Conservation (phyloP, 148 eudicot genomes). For the Fagopyrum homotropicum region DNA sequence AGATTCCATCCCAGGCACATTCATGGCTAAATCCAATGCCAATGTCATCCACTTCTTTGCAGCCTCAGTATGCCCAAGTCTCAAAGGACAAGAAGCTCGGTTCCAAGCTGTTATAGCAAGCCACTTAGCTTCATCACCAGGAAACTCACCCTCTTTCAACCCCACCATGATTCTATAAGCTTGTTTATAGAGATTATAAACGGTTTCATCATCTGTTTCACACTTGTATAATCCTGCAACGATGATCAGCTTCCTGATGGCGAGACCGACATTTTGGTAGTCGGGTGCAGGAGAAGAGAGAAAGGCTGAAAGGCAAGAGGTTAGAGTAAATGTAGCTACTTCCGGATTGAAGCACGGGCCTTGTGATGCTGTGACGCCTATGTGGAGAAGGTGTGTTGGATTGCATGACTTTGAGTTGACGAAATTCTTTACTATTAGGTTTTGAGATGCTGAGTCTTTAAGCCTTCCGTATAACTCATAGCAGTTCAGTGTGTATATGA, state of each 20-base stretch:
- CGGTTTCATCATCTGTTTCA: constrained; percentile 58
- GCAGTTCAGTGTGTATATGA: constrained; percentile 54
- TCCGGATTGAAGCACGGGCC: constrained; percentile 64
- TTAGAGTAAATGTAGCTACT: constrained; percentile 62
- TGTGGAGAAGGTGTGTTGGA: constrained; percentile 63
- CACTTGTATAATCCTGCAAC: constrained; percentile 44
- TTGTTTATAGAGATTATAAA: constrained; percentile 62
- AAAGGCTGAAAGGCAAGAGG: constrained; percentile 53
- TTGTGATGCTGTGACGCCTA: constrained; percentile 69
- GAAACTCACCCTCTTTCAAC: constrained; percentile 78
- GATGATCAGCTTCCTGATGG: constrained; percentile 57
- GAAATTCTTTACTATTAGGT: constrained; percentile 49
- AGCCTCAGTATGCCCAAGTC: constrained; percentile 54
- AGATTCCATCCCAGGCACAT: constrained; percentile 69
- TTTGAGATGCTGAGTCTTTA: constrained; percentile 44
- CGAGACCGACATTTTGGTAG: constrained; percentile 54
- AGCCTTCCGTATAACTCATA: constrained; percentile 71
- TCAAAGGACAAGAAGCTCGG: constrained; percentile 69
- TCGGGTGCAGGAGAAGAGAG: constrained; percentile 73
- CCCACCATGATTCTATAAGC: constrained; percentile 92
- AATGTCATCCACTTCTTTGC: constrained; percentile 85
- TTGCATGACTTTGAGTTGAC: constrained; percentile 67
- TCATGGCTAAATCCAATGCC: constrained; percentile 74
- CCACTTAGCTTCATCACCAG: constrained; percentile 85
- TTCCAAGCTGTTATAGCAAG: constrained; percentile 95